Evolutionary conservation across 192 early-diverging fungal genomes (phyloP).

Genomic region (Linnemannia hyalina): DNA sequence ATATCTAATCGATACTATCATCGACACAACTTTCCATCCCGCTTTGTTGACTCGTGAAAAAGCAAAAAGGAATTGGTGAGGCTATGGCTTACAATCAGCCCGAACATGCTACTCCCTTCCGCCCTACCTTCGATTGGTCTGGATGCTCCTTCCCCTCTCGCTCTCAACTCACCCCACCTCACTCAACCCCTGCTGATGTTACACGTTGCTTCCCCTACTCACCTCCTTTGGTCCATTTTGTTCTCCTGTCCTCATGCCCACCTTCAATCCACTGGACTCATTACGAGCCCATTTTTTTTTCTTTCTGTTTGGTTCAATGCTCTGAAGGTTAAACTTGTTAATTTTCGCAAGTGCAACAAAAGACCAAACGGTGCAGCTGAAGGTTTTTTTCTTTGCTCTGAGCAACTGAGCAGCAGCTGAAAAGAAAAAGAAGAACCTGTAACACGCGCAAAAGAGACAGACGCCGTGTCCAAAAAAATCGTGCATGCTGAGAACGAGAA

Average conservation of each 20-base stretch:
- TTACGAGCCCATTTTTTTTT: not conserved
- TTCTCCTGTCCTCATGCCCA: not conserved
- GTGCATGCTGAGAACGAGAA: not conserved
- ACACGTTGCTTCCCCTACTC: no score
- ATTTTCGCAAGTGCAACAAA: not conserved
- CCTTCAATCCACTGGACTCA: not conserved
- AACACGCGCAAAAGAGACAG: not conserved
- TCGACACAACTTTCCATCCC: no score
- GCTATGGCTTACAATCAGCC: no score
- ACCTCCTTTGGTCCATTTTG: not conserved
- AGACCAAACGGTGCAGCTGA: not conserved
- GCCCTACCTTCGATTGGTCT: not conserved
- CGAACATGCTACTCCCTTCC: no score
- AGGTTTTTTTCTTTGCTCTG: not conserved
- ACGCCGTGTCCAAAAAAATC: not conserved
- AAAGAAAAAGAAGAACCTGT: not conserved
- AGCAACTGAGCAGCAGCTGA: not conserved
- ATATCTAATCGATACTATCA: no score
- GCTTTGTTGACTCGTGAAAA: no score
- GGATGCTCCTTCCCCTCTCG: not conserved
- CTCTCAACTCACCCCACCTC: not conserved
- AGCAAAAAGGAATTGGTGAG: no score
- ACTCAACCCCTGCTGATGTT: not conserved
- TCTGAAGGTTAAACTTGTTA: not conserved
- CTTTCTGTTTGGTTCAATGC: not conserved